Evolutionary conservation across 306 rosid species (phyloP), one percentile per base, ranked within the genome.

Genomic region (Glycine tomentella): DNA sequence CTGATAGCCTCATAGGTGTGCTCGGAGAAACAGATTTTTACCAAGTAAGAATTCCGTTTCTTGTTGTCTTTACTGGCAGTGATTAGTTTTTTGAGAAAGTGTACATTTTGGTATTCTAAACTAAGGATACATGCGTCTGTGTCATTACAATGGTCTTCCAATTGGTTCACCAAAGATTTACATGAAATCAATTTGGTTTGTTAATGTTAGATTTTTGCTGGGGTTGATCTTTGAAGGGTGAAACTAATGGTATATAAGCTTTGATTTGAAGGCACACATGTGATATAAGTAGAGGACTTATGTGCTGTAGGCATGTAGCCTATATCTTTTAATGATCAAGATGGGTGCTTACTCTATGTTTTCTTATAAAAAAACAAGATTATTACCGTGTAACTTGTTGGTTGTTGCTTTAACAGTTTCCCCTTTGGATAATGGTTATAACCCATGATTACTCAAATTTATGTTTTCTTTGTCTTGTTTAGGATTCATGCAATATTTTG

Each of bases 1-100:
- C 20, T 20, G 20, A 91, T 85, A 80, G 88, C 58, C 79, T 86
- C 49, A 87, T 87, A 68, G 93, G 88, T 83, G 86, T 77, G 57
- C 78, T 91, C 42, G 82, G 90, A 62, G 85, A 88, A 74, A 82
- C 88, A 82, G 85, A 86, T 84, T 86, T 89, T 73, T 52, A 56
- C 20, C 92, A 90, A 85, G 98, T 89, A 81, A 81, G 90, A 79
- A 77, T 74, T 59, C 33, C 33, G 44, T 84, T 48, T 82, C 59
- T 15, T 70, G 42, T 9, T 70, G 67, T 20, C 45, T 44, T 49
- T 16, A 34, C 50, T 69, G 70, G 33, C 8, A 12, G 31, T 76
- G 46, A 72, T 61, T 74, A 36, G 42, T 58, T 57, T 67, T 20
- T 15, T 20, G 20, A 20, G 0, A 1, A 20, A 20, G 20, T 20